Base-by-base conservation (phyloP, 2,329 filamentous ascomycete species). In the Neophaeococcomyces aloes region DNA sequence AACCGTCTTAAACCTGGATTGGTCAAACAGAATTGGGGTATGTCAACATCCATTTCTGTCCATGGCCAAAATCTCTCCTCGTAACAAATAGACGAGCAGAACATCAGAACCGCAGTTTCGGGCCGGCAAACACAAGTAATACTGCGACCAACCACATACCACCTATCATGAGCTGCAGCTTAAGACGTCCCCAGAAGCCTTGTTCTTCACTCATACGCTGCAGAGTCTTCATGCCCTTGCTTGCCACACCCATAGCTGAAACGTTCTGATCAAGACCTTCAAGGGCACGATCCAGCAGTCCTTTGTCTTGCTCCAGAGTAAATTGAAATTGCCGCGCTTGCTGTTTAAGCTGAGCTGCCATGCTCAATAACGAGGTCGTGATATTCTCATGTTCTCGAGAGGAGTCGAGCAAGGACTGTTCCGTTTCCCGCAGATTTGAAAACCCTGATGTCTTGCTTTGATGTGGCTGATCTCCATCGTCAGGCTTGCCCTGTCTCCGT, bases 111-210 rank as follows among this genome's bases (percentile, higher is more conserved):
- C 89, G 74, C 60, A 95, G 64, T 69, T 95, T 96, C 0, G 89
- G 89, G 59, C 86, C 68, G 39, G 89, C 73, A 67, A 89, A 89
- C 10, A 95, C 88, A 51, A 95, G 63, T 59, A 93, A 55, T 29
- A 94, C 67, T 14, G 86, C 75, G 19, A 78, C 65, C n/a, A 93
- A 56, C 80, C 86, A 89, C 49, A 95, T 62, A 23, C 77, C 86
- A 56, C 81, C 83, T 38, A 95, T 87, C 73, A 85, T 83, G 30
- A 71, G 81, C 68, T 91, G 94, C 48, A 95, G 69, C 65, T 89
- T 71, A 69, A 94, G 76, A 41, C 88, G 69, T 4, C 83, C 87
- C 78, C 76, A 86, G 83, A 83, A 93, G 0, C 87, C 87, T 59
- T 82, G 81, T 3, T 87, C 88, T 66, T 95, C 89, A 13, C 82